Evolutionary conservation across 495 filamentous ascomycete species (phyloP), one percentile per base, ranked within the genome.

Genomic region (Aspergillus egyptiacus): DNA sequence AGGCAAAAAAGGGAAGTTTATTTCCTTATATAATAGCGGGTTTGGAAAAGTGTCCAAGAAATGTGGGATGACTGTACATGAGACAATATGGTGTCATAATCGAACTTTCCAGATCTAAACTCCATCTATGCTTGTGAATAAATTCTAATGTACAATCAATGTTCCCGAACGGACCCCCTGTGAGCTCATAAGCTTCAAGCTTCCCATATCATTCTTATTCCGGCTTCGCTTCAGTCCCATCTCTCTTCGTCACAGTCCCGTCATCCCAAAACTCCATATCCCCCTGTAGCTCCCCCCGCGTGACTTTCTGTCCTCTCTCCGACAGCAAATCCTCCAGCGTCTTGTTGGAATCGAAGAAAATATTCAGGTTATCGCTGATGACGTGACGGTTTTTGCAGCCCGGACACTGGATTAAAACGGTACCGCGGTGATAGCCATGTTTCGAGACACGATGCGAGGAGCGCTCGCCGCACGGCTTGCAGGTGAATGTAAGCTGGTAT

Each of bases 401-500:
- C 1, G 91, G 90, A 60, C 93, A 99, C 25, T 80, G 81, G 37
- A 99, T 89, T 34, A 97, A 70, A 11, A 95, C 85, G 0, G 86
- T 87, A 19, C 93, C 93, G 19, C 82, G 69, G 63, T 96, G 89
- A 63, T 96, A 99, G 11, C 87, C 93, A 52, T 95, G 93, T 67
- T 96, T 96, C 18, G 85, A 85, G 49, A 99, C 72, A 8, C 65
- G 72, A 62, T 97, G 93, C 2, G 77, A 68, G 5, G 87, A 91
- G 23, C 94, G 83, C 5, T 74, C 59, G 8, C 63, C 65, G 72
- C 93, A 99, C 18, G 89, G 89, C 46, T 81, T 83, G 78, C 93
- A 99, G 51, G 94, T 99, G 63, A 99, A 96, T 9, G 79, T 83
- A 20, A 97, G 72, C 39, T 85, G 72, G 69, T 97, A 98, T 30